phyloP scores from a whole-genome alignment of 768 basidiomycete genomes.

The Sistotremastrum niveocremeum region DNA sequence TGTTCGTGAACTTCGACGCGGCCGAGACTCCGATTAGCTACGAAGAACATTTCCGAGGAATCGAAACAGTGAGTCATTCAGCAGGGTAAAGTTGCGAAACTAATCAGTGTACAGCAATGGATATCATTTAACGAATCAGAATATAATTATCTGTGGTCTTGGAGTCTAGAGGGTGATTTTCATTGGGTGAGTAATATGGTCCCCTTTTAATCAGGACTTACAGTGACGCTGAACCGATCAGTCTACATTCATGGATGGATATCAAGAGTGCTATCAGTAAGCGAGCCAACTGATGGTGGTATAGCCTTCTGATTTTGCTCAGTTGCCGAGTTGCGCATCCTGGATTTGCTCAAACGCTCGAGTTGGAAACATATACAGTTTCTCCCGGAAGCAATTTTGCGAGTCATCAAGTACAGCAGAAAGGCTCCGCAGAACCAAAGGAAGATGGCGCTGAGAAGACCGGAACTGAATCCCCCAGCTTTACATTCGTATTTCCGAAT shows the following conservation, averaged over 20 bases:
- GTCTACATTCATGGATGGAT: constrained; percentile 8
- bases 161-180: no score
- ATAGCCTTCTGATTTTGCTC: neutral
- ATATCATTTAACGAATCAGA: no score
- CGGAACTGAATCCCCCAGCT: neutral
- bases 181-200: no score
- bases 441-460: neutral
- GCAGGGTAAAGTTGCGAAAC: no score
- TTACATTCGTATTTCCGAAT: constrained; percentile 5
- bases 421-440: neutral
- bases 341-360: constrained; percentile 5
- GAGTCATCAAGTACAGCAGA: neutral
- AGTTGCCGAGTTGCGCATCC: constrained; percentile 2
- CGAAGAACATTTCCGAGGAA: constrained; percentile 3
- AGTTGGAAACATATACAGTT: constrained; percentile 3
- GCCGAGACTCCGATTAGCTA: constrained; percentile 3
- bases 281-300: neutral
- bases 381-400: constrained; percentile 3
- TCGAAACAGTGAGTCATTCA: no score
- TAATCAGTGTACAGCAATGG: no score
- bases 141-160: no score
- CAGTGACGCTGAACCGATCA: neutral
- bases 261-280: constrained; percentile 7
- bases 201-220: no score
- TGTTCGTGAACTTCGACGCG: constrained; percentile 7